phyloP scores from a whole-genome alignment of 768 basidiomycete genomes.

The Chiua virens region DNA sequence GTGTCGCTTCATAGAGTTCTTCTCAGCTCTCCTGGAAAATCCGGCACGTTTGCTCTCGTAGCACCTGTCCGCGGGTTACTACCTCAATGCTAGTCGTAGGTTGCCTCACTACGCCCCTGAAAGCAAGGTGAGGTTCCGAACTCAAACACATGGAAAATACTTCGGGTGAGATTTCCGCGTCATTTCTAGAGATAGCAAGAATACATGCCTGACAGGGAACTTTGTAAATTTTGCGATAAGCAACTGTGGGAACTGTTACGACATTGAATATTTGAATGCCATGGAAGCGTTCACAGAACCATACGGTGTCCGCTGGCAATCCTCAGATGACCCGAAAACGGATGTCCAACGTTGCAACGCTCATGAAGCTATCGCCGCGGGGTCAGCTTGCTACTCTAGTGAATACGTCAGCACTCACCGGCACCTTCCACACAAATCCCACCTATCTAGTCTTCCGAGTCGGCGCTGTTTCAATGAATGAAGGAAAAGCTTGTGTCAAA shows the following conservation, averaged over 20 bases:
- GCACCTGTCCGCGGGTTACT: too few species aligned
- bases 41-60: background rate
- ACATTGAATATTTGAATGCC: too few species aligned
- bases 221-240: background rate
- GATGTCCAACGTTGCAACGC: background rate
- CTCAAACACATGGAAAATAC: background rate
- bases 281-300: background rate
- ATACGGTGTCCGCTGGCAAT: background rate
- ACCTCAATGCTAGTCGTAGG: too few species aligned
- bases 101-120: too few species aligned
- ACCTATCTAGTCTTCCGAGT: too few species aligned
- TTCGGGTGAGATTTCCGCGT: too few species aligned
- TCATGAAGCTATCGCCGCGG: background rate
- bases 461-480: too few species aligned
- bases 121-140: too few species aligned
- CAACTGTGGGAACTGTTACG: background rate
- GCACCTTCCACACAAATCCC: background rate
- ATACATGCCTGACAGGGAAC: constrained; percentile 8
- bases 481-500: too few species aligned
- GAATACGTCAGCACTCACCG: background rate
- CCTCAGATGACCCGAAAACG: too few species aligned
- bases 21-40: background rate
- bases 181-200: constrained; percentile 16
- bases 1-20: background rate
- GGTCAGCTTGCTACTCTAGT: background rate